Evolutionary conservation across 2,329 filamentous ascomycete species (phyloP).

Genomic region (Seiridium cupressi): DNA sequence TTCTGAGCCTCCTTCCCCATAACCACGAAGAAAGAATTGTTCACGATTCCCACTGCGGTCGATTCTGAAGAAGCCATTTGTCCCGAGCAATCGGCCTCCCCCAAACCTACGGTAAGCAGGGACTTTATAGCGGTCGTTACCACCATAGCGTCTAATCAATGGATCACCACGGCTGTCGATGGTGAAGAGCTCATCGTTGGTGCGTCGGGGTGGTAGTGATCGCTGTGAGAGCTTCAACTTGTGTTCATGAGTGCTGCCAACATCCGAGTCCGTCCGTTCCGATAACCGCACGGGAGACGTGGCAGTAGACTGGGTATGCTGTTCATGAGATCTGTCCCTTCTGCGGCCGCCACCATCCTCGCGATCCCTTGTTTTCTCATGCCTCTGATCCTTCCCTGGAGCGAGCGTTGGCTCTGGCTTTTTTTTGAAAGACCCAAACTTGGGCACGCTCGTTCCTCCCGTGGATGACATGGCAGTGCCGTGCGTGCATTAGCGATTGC

Average conservation of each 20-base stretch:
- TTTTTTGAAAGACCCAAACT: slow-evolving; percentile 71
- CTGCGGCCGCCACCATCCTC: not conserved
- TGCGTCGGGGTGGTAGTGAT: slow-evolving; percentile 8
- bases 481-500: too few relatives aligned
- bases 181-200: slow-evolving; percentile 43
- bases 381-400: slow-evolving; percentile 10
- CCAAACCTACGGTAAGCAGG: slow-evolving; percentile 71
- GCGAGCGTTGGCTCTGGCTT: slow-evolving; percentile 34
- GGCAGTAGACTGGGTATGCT: not conserved
- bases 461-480: slow-evolving; percentile 18
- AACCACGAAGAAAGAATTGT: slow-evolving; percentile 47
- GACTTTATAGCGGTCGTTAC: slow-evolving; percentile 68
- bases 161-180: slow-evolving; percentile 76
- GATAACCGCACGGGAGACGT: not conserved
- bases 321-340: not conserved
- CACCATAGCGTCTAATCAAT: slow-evolving; percentile 72
- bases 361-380: not conserved
- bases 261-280: not conserved
- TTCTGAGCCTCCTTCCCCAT: slow-evolving; percentile 38
- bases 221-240: slow-evolving; percentile 11
- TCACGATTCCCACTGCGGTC: slow-evolving; percentile 62
- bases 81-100: slow-evolving; percentile 68
- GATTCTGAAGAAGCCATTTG: slow-evolving; percentile 58
- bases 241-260: not conserved
- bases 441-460: slow-evolving; percentile 50